Base-by-base conservation (phyloP, 805 yeast species). In the Sugiyamaella americana region DNA sequence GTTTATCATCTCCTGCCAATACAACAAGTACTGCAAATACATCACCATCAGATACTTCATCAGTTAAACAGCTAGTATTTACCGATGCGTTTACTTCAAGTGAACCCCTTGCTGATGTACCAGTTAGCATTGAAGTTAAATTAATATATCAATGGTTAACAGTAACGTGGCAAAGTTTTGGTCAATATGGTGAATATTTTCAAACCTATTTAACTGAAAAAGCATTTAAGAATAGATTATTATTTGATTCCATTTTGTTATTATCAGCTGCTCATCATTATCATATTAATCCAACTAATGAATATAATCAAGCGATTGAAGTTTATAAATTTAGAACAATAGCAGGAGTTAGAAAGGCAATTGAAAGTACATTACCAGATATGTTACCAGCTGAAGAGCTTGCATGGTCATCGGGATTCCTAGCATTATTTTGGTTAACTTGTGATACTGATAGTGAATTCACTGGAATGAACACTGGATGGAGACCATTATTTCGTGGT, bases 381-480 rank as follows among this genome's bases (percentile, higher is more conserved):
- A 29, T 20, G 5, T 37, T 24, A 20, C 36, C 36, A 26, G 20
- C 41, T 18, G 47, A 32, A 22, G 17, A 23, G 10, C 24, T 44
- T 18, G 42, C 47, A 20, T 44, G 47, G 47, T 40, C 47, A 29
- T 19, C 38, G 8, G 47, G 30, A 2, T 35, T 44, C 6, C 29
- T 44, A 18, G 47, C 47, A 11, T 37, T 37, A 21, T 44, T 36
- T 32, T 44, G 35, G 34, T 32, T 44, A 6, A 44, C 47, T 10
- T 44, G 42, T 24, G 47, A 44, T 21, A 30, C 20, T 13, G 47
- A 44, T 30, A 38, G 37, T 2, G 47, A 44, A 41, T 44, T 44
- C 34, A 16, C 24, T 2, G 47, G 47, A 5, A 37, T 44, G 20
- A 16, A 32, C 42, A 30, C 29, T 16, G 47, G 47, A 20, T 44